These are phyloP conservation scores for Aspergillus ruber DNA, from an alignment of 2,329 filamentous ascomycete species.

Conservation along the genomic window DNA sequence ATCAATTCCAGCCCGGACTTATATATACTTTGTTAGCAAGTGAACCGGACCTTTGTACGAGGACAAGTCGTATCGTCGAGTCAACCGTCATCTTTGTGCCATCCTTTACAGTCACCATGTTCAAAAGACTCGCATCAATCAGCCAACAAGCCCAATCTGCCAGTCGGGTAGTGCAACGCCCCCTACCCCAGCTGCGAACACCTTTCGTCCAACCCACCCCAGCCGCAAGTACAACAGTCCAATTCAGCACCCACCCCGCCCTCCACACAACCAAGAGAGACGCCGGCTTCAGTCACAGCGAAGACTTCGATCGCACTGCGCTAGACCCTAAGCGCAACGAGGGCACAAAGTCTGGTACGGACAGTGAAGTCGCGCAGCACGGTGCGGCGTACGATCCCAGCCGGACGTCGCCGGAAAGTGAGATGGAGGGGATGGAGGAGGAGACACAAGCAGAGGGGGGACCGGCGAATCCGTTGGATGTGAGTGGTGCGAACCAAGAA, in stretches of 20 bases:
- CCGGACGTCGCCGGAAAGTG: slow-evolving; percentile 60
- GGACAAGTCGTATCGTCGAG: too few species aligned
- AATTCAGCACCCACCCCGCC: not conserved
- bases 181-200: slow-evolving; percentile 1
- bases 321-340: slow-evolving; percentile 62
- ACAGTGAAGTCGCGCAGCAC: slow-evolving; percentile 51
- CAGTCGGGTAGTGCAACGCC: slow-evolving; percentile 1
- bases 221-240: not conserved
- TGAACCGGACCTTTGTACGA: too few species aligned
- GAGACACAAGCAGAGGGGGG: slow-evolving; percentile 37
- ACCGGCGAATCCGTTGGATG: slow-evolving; percentile 48
- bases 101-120: not conserved
- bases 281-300: not conserved
- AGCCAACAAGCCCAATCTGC: slow-evolving; percentile 3
- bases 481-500: slow-evolving; percentile 55
- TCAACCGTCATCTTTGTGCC: not conserved
- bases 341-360: slow-evolving; percentile 61
- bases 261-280: slow-evolving; percentile 3
- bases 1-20: too few species aligned
- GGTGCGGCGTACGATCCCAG: slow-evolving; percentile 63
- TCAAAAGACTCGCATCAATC: slow-evolving; percentile 4
- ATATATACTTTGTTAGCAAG: too few species aligned
- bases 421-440: slow-evolving; percentile 28
- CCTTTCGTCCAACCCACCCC: not conserved
- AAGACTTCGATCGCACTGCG: slow-evolving; percentile 47